Base-by-base conservation (phyloP, 2,329 filamentous ascomycete species). In the Penicillium sp. region DNA sequence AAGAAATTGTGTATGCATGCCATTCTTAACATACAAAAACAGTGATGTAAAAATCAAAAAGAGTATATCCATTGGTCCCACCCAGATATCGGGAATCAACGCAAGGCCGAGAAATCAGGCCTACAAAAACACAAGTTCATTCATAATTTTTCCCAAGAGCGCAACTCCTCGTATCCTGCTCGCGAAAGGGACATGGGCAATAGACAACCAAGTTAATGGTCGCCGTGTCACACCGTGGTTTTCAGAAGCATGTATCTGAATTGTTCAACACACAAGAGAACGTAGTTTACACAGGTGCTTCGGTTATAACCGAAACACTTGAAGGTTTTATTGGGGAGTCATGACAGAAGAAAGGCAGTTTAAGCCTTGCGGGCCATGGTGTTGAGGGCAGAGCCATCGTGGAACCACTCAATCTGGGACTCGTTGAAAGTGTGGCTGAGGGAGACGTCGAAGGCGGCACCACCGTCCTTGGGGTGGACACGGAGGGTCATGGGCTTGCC, bases 341-440 rank as follows among this genome's bases (percentile, higher is more conserved):
- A 48, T 55, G 49, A 44, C 31, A 44, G 23, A 29, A 44, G 23
- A 25, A 41, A 21, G 21, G 45, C 51, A 59, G 37, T 65, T 69
- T 74, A 74, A 52, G 67, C 56, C 60, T 74, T 72, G 86, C 94
- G 95, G 65, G 93, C 92, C 93, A 99, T 99, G 68, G 92, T 97
- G 86, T 99, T 99, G 65, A 99, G 83, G 53, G 94, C 94, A 71
- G 88, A 92, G 65, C 94, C 94, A 77, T 97, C 95, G 84, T 91
- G 92, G 86, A 99, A 99, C 94, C 94, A 99, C 80, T 97, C 89
- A 61, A 99, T 88, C 82, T 99, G 94, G 67, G 89, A 86, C 75
- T 91, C 91, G 84, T 99, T 99, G 87, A 96, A 99, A 63, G 94
- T 99, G 82, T 99, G 94, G 65, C 84, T 83, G 67, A 99, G 86